These are phyloP conservation scores for Calonectria fujianensis DNA, from an alignment of 2,329 filamentous ascomycete species.

Conservation along the genomic window DNA sequence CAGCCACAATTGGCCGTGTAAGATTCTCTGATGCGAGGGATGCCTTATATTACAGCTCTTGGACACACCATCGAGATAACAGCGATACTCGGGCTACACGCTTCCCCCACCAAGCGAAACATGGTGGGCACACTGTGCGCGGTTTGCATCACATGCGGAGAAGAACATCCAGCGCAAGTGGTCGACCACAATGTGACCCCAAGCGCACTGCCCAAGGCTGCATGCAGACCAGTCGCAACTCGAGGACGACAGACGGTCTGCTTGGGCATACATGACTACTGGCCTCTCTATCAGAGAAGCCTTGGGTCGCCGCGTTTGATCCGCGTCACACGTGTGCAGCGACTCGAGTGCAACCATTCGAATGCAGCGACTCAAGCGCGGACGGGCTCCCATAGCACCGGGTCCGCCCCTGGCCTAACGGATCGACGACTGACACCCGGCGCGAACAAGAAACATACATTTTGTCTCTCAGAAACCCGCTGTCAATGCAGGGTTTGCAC, in stretches of 20 bases:
- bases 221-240: conserved; percentile 24
- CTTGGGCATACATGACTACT: not conserved
- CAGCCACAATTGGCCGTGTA: conserved; percentile 27
- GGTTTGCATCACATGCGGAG: conserved; percentile 27
- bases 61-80: conserved; percentile 1
- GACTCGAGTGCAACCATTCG: conserved; percentile 6
- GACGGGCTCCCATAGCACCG: conserved; percentile 16
- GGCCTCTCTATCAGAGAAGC: not conserved
- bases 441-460: conserved; percentile 20
- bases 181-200: conserved; percentile 18
- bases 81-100: not conserved
- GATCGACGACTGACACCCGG: conserved; percentile 25
- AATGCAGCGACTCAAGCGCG: not conserved
- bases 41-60: conserved; percentile 1
- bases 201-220: conserved; percentile 17
- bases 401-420: conserved; percentile 10
- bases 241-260: conserved; percentile 2
- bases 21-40: conserved; percentile 17
- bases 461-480: conserved; percentile 12
- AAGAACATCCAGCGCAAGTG: not conserved
- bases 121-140: conserved; percentile 17
- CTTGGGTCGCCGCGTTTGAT: conserved; percentile 12
- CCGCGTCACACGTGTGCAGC: conserved; percentile 23
- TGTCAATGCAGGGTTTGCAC: conserved; percentile 6
- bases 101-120: conserved; percentile 10